Conservation (phyloP, 306 rosid genomes). For the Glycine tomentella region DNA sequence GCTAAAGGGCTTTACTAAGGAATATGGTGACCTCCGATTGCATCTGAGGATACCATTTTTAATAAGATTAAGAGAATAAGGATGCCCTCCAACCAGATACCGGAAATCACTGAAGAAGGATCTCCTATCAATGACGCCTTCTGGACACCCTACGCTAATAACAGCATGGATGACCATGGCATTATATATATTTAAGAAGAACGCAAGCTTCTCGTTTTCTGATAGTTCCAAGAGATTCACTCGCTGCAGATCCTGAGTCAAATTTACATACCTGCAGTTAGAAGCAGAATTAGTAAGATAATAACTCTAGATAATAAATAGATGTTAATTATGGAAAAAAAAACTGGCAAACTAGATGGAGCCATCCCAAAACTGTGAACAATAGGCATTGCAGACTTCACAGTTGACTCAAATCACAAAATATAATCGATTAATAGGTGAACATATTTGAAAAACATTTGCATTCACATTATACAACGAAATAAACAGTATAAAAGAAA, state of each 20-base stretch:
- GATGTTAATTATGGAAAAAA: not conserved
- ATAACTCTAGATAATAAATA: not conserved
- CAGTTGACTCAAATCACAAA: not conserved
- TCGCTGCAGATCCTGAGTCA: slow-evolving; percentile 82
- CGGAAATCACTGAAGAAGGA: slow-evolving; percentile 77
- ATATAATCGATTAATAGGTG: no score
- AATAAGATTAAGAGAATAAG: slow-evolving; percentile 70
- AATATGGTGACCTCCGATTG: slow-evolving; percentile 84
- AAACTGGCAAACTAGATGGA: no score
- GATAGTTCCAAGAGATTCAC: slow-evolving; percentile 70
- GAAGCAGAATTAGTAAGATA: slow-evolving; percentile 13
- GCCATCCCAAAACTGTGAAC: no score
- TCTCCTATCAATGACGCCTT: slow-evolving; percentile 80
- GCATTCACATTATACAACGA: slow-evolving; percentile 3
- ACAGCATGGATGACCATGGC: slow-evolving; percentile 95
- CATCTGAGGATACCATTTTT: slow-evolving; percentile 85
- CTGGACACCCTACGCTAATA: slow-evolving; percentile 72
- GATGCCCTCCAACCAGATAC: slow-evolving; percentile 82
- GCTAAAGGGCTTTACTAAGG: slow-evolving; percentile 74
- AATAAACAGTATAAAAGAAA: not conserved
- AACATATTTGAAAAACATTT: no score
- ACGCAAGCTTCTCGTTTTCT: slow-evolving; percentile 74
- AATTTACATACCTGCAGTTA: slow-evolving; percentile 74
- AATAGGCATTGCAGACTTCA: slow-evolving; percentile 9
- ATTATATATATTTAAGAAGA: slow-evolving; percentile 90